phyloP scores from a whole-genome alignment of 345 rosid species.

The Linum lewisii region DNA sequence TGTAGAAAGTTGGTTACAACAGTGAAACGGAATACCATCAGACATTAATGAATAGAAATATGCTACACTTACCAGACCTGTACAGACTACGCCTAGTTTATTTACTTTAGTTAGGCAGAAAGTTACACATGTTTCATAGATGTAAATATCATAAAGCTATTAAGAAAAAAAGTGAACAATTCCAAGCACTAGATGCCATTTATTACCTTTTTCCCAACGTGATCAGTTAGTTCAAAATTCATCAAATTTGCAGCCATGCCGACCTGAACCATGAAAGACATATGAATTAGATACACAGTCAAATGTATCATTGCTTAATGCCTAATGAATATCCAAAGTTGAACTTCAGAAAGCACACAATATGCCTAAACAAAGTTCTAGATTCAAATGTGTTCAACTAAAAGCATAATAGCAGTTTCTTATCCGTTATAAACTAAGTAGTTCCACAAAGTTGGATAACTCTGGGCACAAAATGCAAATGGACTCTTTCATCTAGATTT shows the following conservation, averaged over 20 bases:
- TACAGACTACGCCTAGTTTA: neutral
- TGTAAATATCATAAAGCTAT: neutral
- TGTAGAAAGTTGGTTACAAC: neutral
- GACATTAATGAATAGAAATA: neutral
- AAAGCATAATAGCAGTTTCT: neutral
- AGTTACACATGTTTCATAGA: neutral
- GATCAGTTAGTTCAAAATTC: constrained; percentile 52
- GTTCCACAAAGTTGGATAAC: too few species aligned
- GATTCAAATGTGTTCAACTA: neutral
- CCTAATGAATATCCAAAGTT: neutral
- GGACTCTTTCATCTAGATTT: neutral
- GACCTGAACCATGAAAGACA: constrained; percentile 32
- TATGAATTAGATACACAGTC: constrained; percentile 9
- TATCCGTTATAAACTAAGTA: too few species aligned
- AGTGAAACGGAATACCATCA: neutral
- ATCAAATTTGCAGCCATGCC: constrained; percentile 87
- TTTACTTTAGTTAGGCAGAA: neutral
- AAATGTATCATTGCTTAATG: neutral
- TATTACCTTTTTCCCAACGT: constrained; percentile 65
- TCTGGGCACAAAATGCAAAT: neutral
- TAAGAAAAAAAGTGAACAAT: neutral
- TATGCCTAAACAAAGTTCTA: neutral
- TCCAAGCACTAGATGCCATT: neutral
- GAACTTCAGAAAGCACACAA: neutral
- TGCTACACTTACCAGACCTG: too few species aligned